phyloP scores from a whole-genome alignment of 331 rosid species.

The Malus hybrid region DNA sequence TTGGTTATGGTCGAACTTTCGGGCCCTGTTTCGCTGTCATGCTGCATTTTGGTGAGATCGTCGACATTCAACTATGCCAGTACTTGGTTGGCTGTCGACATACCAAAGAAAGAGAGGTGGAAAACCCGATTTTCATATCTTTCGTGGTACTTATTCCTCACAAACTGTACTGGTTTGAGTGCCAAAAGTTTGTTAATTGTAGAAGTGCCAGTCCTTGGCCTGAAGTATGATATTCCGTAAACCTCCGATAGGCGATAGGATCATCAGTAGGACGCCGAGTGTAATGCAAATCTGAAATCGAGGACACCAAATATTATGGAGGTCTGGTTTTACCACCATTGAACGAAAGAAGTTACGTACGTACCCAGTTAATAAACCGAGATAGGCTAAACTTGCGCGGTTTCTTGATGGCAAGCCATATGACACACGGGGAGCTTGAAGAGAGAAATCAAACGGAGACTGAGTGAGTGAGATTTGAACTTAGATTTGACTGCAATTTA shows the following conservation, averaged over 20 bases:
- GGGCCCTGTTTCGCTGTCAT: not conserved
- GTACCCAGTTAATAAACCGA: conserved; percentile 51
- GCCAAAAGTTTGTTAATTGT: conserved; percentile 23
- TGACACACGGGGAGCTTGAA: conserved; percentile 42
- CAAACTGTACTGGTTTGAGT: too few relatives aligned
- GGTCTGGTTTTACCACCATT: too few relatives aligned
- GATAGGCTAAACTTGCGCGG: conserved; percentile 33
- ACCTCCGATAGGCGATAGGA: conserved; percentile 72
- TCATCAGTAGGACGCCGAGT: conserved; percentile 49
- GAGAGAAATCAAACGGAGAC: not conserved
- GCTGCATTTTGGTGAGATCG: not conserved
- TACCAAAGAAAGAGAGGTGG: not conserved
- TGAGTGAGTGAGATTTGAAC: not conserved
- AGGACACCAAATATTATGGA: conserved; percentile 2
- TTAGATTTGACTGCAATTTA: not conserved
- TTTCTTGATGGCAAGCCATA: conserved; percentile 44
- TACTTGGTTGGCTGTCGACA: not conserved
- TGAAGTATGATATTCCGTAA: conserved; percentile 46
- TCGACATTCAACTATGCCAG: not conserved
- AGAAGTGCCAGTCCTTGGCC: conserved; percentile 56
- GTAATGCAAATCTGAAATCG: conserved; percentile 63
- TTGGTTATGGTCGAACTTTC: not conserved
- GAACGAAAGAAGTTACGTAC: conserved; percentile 15
- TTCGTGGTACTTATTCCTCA: not conserved
- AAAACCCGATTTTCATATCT: not conserved